A percentile compares a stretch with the other conserved stretches of the same genome.
These are phyloP conservation scores for Sicyos baderoa DNA, from an alignment of 306 rosid genomes.

Conservation along the genomic window DNA sequence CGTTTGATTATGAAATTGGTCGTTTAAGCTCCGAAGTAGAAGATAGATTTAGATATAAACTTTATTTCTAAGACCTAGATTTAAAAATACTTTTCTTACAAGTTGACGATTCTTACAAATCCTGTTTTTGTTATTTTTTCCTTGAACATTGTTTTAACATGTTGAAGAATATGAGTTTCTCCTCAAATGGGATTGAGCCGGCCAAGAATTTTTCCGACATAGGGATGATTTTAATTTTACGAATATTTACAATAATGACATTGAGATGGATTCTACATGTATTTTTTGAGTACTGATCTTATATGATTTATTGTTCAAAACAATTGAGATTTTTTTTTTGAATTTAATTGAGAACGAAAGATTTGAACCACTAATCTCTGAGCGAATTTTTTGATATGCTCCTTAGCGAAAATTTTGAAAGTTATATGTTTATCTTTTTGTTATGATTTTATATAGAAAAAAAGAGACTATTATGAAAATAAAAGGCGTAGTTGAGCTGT, in stretches of 20 bases:
- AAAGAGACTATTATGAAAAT: not conserved
- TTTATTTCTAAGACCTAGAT: not conserved
- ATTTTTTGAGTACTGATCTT: too few relatives aligned
- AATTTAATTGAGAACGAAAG: too few relatives aligned
- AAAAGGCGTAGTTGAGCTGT: not conserved
- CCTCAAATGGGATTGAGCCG: not conserved
- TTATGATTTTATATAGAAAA: not conserved
- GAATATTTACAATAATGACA: not conserved
- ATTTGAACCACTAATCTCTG: too few relatives aligned
- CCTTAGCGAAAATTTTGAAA: too few relatives aligned
- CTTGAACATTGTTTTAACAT: not conserved
- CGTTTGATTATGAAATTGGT: not conserved
- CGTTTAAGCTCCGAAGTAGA: not conserved
- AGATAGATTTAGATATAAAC: not conserved
- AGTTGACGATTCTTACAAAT: not conserved
- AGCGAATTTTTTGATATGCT: too few relatives aligned
- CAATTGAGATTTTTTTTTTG: too few relatives aligned
- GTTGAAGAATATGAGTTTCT: not conserved
- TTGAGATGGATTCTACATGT: not conserved
- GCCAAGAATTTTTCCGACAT: not conserved
- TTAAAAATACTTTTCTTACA: not conserved
- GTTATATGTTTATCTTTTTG: not conserved
- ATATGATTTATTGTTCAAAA: too few relatives aligned
- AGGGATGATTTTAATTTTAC: not conserved
- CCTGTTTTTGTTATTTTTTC: not conserved